These are phyloP conservation scores for Cercospora berteroae DNA, from an alignment of 2,329 filamentous ascomycete genomes.

Conservation along the genomic window DNA sequence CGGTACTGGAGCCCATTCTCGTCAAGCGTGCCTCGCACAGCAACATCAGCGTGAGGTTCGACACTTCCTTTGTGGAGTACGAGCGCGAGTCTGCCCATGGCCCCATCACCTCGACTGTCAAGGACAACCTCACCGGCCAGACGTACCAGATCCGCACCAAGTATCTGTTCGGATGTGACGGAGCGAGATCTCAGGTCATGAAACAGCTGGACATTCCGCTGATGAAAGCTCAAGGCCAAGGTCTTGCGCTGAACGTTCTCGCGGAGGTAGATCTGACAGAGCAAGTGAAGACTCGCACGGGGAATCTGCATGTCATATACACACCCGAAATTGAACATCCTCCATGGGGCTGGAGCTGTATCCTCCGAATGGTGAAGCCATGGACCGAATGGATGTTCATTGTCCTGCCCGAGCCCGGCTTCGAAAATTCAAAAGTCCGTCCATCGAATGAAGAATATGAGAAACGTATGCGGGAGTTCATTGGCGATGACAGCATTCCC, in stretches of 20 bases:
- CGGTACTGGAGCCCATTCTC: constrained; percentile 45
- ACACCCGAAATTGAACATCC: constrained; percentile 52
- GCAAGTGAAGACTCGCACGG: constrained; percentile 50
- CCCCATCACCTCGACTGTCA: constrained; percentile 39
- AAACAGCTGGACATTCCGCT: constrained; percentile 50
- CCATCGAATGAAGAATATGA: constrained; percentile 51
- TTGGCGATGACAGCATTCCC: constrained; percentile 55
- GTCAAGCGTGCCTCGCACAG: constrained; percentile 39
- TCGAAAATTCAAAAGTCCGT: constrained; percentile 39
- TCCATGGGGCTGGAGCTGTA: constrained; percentile 51
- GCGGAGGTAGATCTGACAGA: constrained; percentile 53
- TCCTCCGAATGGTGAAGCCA: constrained; percentile 61
- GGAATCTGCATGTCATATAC: constrained; percentile 62
- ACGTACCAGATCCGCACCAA: constrained; percentile 52
- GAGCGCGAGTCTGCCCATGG: constrained; percentile 26
- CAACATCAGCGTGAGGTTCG: constrained; percentile 44
- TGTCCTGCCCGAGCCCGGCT: constrained; percentile 47
- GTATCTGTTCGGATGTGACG: constrained; percentile 62
- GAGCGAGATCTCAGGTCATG: constrained; percentile 48
- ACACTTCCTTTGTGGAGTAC: constrained; percentile 39
- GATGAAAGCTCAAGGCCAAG: constrained; percentile 44
- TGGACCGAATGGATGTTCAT: constrained; percentile 59
- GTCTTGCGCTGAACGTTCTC: constrained; percentile 52
- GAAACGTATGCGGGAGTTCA: constrained; percentile 48
- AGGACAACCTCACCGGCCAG: constrained; percentile 38